Conservation (phyloP, 1,284 basidiomycete species). For the Ganoderma lucidum region DNA sequence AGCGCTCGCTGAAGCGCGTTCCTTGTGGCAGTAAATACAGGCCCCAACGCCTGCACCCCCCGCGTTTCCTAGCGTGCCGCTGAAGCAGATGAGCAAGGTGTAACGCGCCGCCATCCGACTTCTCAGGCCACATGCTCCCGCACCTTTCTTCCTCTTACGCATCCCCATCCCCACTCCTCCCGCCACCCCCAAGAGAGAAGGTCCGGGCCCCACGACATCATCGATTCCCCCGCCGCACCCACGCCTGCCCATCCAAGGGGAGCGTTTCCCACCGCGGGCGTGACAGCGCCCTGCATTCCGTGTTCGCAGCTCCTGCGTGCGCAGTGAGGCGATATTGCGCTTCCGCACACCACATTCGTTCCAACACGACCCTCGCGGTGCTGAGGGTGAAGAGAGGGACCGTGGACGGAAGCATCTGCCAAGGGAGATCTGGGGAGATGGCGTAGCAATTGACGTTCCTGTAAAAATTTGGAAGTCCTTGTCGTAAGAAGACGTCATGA, state of each 20-base stretch:
- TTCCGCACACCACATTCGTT: neutral
- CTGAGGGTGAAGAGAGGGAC: neutral
- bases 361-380: neutral
- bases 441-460: neutral
- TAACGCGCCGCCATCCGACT: neutral
- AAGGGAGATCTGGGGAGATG: neutral
- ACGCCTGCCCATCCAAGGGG: neutral
- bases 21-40: neutral
- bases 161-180: neutral
- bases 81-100: neutral
- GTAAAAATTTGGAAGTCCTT: neutral
- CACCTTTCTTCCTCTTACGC: neutral
- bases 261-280: neutral
- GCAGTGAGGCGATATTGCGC: neutral
- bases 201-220: neutral
- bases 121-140: neutral
- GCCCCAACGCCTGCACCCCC: neutral
- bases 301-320: neutral
- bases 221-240: neutral
- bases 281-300: neutral
- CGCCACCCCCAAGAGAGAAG: neutral
- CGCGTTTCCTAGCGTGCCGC: neutral
- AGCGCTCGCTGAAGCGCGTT: neutral
- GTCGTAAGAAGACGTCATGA: neutral
- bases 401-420: neutral